Base-by-base conservation (phyloP, 2,329 filamentous ascomycete species). In the Xylaria sp. region DNA sequence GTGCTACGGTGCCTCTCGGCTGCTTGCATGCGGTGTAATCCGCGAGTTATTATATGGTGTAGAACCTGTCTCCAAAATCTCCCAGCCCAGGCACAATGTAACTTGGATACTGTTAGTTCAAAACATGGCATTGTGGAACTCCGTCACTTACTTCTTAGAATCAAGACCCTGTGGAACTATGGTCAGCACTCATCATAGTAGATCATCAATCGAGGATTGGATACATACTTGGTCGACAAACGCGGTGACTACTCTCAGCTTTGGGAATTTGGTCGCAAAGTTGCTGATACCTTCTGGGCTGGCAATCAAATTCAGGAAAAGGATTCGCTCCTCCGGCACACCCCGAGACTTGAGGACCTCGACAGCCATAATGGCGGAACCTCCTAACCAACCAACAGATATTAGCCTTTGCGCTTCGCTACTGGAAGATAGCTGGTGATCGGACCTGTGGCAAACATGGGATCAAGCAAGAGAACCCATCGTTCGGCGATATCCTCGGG, bases 381-480 rank as follows among this genome's bases (percentile, higher is more conserved):
- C 96, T 74, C 95, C 94, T 96, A 72, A 32, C 8, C 7, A 39
- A 39, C 45, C 58, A 58, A 68, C 7, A 12, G 2, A 48, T 11
- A 53, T 74, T 62, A 75, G 70, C 60, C 65, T 69, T 63, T 3
- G 12, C 36, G 32, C 21, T 36, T 12, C 12, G 24, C 3, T 1
- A 48, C 21, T 21, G 14, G 36, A 32, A 24, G 9, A 14, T 14
- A 36, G 21, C 39, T 9, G 19, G 36, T 70, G 72, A 58, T 2
- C 85, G 76, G 82, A 94, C 93, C 94, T 74, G 96, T 99, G 66
- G 96, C 96, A 82, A 99, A 94, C 96, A 99, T 99, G n/a, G 96
- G 96, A 79, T 99, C 96, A 54, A 99, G 83, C 53, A 99, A 85
- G 68, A 99, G 84, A 42, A 98, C 95, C 94, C 96, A 99, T 79